Evolutionary conservation across 2,329 filamentous ascomycete genomes (phyloP), one percentile per base, ranked within the genome.

Genomic region (Apiospora aurea): DNA sequence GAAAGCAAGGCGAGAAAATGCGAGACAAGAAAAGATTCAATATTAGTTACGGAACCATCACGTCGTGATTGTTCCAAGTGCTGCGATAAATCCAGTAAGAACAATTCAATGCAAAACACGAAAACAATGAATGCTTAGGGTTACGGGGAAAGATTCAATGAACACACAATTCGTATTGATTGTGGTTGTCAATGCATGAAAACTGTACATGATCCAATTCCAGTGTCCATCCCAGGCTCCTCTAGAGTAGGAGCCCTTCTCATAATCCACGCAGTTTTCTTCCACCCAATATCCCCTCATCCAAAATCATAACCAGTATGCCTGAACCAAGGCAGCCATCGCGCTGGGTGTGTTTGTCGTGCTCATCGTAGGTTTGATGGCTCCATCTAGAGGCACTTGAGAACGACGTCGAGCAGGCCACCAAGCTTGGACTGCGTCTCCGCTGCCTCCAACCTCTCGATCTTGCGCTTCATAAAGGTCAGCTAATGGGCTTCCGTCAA

Each of bases 331-430:
- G 34, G 34, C 34, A 38, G 41, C 10, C 41, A 43, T 43, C 41
- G 41, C 41, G 46, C 46, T 47, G 8, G 7, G 18, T 7, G 18
- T 21, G 46, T 8, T 47, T 21, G 18, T n/a, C 5, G 18, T 47
- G 18, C 4, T 2, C 7, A 8, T n/a, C 6, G 8, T 21, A 8
- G 8, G 21, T n/a, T 1, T 3, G 7, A 3, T n/a, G 21, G 4
- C 3, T 49, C 21, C 8, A 10, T n/a, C 16, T n/a, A 49, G 49
- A 51, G 10, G 1, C 49, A 24, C 13, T 4, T 8, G n/a, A 5
- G 10, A 0, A 24, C 49, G 21, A 26, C 3, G 0, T 26, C 3
- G 10, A 51, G 49, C 49, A 51, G 14, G 3, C n/a, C n/a, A 14
- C 1, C 8, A 14, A 51, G 49, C 4, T 14, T 24, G 0, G 49